These are phyloP conservation scores for Globisporangium heterothallicum DNA, from an alignment of 352 stramenopile species.

Conservation along the genomic window DNA sequence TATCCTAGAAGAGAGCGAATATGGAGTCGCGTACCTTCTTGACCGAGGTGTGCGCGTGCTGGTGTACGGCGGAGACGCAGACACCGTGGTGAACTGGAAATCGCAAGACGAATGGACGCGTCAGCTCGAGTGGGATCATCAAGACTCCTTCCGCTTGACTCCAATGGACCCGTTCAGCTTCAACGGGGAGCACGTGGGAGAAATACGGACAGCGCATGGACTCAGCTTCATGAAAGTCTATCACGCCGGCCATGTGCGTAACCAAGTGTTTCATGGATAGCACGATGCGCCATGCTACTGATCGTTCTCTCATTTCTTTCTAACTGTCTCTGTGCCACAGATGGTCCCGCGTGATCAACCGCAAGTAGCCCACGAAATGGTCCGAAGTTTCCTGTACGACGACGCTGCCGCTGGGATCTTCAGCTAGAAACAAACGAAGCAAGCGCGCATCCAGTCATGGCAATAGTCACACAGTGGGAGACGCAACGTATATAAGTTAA, in stretches of 20 bases:
- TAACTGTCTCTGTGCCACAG: slow-evolving; percentile 18
- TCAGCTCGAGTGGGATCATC: slow-evolving; percentile 36
- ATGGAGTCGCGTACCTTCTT: slow-evolving; percentile 40
- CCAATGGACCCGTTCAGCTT: slow-evolving; percentile 15
- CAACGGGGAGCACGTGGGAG: slow-evolving; percentile 24
- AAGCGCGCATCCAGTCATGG: not conserved
- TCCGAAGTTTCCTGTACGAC: slow-evolving; percentile 41
- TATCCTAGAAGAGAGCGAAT: slow-evolving; percentile 50
- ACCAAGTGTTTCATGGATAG: too few relatives aligned
- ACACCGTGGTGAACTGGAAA: slow-evolving; percentile 68
- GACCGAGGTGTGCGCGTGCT: slow-evolving; percentile 61
- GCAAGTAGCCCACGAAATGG: slow-evolving; percentile 32
- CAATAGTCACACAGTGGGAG: not conserved
- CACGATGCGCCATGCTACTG: too few relatives aligned
- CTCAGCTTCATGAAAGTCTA: slow-evolving; percentile 68
- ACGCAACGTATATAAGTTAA: slow-evolving; percentile 14
- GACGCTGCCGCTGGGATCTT: slow-evolving; percentile 22
- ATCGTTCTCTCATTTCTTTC: not conserved
- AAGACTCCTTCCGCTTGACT: slow-evolving; percentile 23
- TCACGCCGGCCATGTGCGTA: slow-evolving; percentile 62
- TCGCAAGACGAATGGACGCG: slow-evolving; percentile 63
- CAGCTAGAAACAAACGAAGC: slow-evolving; percentile 15
- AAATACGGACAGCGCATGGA: slow-evolving; percentile 35
- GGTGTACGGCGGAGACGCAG: slow-evolving; percentile 62
- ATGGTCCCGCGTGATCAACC: slow-evolving; percentile 80